Evolutionary conservation across 1,139 yeast genomes (phyloP).

Genomic region (Suhomyces chickasaworum): DNA sequence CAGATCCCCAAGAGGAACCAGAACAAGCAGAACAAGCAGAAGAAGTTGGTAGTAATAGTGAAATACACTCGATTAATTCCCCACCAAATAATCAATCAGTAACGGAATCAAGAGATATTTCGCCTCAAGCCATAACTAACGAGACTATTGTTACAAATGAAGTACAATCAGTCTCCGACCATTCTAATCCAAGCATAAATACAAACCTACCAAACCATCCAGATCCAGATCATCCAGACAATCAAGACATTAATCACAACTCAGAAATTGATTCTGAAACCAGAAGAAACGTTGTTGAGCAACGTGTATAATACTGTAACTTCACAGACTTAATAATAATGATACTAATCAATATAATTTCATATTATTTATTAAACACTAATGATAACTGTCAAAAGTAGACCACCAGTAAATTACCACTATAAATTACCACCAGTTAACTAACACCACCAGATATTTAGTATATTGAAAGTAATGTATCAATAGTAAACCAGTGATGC

Average conservation of each 20-base stretch:
- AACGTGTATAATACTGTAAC: constrained; percentile 25
- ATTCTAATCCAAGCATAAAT: background rate
- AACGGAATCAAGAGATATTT: background rate
- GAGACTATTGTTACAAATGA: background rate
- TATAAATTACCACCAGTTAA: too few species aligned
- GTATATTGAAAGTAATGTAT: too few species aligned
- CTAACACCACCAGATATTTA: too few species aligned
- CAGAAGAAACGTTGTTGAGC: constrained; percentile 28
- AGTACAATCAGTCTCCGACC: background rate
- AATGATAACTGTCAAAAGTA: too few species aligned
- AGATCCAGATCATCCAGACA: background rate
- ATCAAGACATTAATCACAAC: background rate
- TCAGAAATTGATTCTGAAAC: constrained; percentile 10
- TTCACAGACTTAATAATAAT: background rate
- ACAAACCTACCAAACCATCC: background rate
- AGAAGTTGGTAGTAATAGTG: constrained; percentile 1
- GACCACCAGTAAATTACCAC: too few species aligned
- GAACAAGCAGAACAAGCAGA: too few species aligned
- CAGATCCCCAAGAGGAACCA: too few species aligned
- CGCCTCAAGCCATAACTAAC: background rate
- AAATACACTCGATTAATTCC: background rate
- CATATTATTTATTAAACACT: background rate
- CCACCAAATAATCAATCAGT: background rate
- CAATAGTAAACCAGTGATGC: too few species aligned
- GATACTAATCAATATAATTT: background rate